Evolutionary conservation across 768 basidiomycete species (phyloP).

Genomic region (Lactifluus rugatus): DNA sequence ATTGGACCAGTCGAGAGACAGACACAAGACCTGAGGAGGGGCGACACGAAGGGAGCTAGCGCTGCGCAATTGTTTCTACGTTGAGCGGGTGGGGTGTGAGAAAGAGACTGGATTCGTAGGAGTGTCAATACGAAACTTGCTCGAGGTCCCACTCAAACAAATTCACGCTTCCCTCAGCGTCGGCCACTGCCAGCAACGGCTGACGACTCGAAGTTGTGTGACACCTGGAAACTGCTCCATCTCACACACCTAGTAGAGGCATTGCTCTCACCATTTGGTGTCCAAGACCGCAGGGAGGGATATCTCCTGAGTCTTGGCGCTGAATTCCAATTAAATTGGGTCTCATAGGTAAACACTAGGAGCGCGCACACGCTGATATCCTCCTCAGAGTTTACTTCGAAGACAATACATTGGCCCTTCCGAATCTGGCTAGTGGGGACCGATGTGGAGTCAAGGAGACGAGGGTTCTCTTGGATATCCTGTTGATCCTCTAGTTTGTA

Average conservation of each 20-base stretch:
- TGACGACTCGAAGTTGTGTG: conserved; percentile 35
- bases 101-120: neutral
- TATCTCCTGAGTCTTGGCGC: conserved; percentile 56
- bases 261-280: conserved; percentile 72
- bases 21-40: conserved; percentile 55
- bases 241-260: neutral
- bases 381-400: conserved; percentile 32
- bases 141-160: conserved; percentile 46
- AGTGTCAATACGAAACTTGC: conserved; percentile 31
- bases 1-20: conserved; percentile 92
- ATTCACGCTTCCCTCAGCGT: conserved; percentile 74
- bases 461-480: conserved; percentile 7
- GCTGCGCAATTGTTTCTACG: conserved; percentile 27
- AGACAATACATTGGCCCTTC: conserved; percentile 67
- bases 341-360: neutral
- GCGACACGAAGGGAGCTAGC: conserved; percentile 40
- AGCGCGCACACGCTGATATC: conserved; percentile 29
- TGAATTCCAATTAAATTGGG: neutral
- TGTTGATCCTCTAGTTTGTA: conserved; percentile 59
- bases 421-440: conserved; percentile 31
- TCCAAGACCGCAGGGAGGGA: conserved; percentile 78
- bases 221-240: conserved; percentile 37
- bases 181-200: conserved; percentile 62
- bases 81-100: neutral
- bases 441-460: neutral